phyloP scores from a whole-genome alignment of 345 rosid species.

The Eucalyptus decipiens region DNA sequence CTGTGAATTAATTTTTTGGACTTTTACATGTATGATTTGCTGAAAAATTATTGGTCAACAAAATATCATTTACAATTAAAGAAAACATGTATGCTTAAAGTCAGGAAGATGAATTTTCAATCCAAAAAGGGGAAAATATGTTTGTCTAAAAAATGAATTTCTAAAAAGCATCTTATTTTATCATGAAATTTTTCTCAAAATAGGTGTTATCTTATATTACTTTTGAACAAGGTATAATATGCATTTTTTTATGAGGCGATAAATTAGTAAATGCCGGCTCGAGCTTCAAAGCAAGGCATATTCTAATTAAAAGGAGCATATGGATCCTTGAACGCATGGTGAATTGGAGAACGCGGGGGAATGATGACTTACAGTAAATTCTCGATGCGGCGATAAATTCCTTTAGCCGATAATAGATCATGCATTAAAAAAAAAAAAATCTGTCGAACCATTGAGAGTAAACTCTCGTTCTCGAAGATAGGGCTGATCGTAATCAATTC shows the following conservation, averaged over 20 bases:
- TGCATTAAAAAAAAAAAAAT: neutral
- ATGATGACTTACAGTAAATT: neutral
- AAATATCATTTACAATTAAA: fast-evolving
- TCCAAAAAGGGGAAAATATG: too few relatives aligned
- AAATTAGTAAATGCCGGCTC: neutral
- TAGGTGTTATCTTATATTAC: neutral
- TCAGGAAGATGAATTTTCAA: neutral
- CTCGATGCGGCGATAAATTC: neutral
- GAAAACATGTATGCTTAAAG: neutral
- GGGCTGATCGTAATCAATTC: too few relatives aligned
- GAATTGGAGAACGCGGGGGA: neutral
- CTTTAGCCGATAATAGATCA: neutral
- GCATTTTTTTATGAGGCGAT: neutral
- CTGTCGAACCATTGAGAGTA: neutral
- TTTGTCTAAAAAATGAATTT: neutral
- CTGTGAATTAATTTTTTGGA: fast-evolving
- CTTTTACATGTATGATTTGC: neutral
- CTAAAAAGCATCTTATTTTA: neutral
- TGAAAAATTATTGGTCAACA: neutral
- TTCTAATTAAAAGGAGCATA: too few relatives aligned
- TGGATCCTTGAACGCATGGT: neutral
- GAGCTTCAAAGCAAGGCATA: too few relatives aligned
- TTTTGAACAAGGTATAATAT: neutral
- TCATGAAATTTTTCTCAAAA: neutral
- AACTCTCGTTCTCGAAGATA: too few relatives aligned